Base-by-base conservation (phyloP, 176 grass and related monocot genomes). In the Aegilops speltoides region DNA sequence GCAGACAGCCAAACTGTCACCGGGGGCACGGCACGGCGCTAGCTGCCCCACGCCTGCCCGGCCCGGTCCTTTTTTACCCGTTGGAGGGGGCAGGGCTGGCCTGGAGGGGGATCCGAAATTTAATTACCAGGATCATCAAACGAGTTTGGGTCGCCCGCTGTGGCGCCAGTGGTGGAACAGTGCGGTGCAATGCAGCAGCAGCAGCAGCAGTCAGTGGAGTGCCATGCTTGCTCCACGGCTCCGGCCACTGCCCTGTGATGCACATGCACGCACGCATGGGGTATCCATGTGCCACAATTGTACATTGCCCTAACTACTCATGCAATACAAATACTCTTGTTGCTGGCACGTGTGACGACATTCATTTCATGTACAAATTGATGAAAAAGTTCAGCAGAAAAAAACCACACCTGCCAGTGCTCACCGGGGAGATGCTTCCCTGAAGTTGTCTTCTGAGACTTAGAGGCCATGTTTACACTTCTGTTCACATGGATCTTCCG, bases 141-240 rank as follows among this genome's bases (percentile, higher is more conserved):
- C 38, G 66, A 79, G 68, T 67, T 89, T 67, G 56, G 82, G 66
- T 59, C 82, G 67, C 26, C 8, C 37, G 7, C 12, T 73, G 76
- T 84, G 48, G 63, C 86, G 26, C 25, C 73, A 88, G 74, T 88
- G 46, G 33, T 24, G 79, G 32, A 77, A 65, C 79, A 77, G 71
- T 52, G 73, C 40, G 43, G 43, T 46, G 43, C 43, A 34, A 26
- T 12, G 6, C 46, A 15, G 45, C 43, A 46, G 40, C 46, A 15
- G 45, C 43, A 46, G 40, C 43, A 13, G 43, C 43, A 4, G 43
- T 36, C 43, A 4, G 43, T 4, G 45, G 45, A 15, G 45, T 4
- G 13, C 45, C 46, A 61, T 23, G 57, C 57, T 23, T 10, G 59
- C 22, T 61, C 22, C 52, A 16, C 33, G 40, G 37, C 38, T 73